phyloP scores from a whole-genome alignment of 495 filamentous ascomycete genomes.

The Penicillium ucsense region DNA sequence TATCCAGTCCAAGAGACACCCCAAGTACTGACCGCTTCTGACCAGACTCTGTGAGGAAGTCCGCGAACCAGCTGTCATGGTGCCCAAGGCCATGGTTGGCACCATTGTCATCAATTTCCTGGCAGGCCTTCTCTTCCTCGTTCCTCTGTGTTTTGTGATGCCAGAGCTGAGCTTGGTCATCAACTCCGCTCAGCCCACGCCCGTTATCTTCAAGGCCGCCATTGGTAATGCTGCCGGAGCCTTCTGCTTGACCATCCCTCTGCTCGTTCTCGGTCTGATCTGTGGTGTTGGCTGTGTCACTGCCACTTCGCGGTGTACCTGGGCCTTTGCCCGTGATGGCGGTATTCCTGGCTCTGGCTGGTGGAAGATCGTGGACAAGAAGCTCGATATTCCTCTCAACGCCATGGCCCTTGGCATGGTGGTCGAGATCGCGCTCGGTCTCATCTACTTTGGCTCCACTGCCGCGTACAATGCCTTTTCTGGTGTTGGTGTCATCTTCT shows the following conservation, averaged over 20 bases:
- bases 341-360: constrained; percentile 53
- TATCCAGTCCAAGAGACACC: too few relatives aligned
- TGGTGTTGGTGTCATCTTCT: constrained; percentile 47
- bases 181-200: constrained; percentile 39
- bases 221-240: constrained; percentile 35
- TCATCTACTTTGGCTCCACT: constrained; percentile 47
- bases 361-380: constrained; percentile 44
- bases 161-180: constrained; percentile 40
- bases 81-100: constrained; percentile 56
- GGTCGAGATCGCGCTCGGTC: constrained; percentile 42
- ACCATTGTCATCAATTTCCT: constrained; percentile 53
- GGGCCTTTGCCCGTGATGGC: constrained; percentile 52
- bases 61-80: constrained; percentile 48
- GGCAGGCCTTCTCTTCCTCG: constrained; percentile 57
- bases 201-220: constrained; percentile 12
- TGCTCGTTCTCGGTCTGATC: constrained; percentile 60
- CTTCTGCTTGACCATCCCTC: constrained; percentile 55
- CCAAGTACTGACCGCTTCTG: neutral
- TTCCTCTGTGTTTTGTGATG: constrained; percentile 52
- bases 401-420: constrained; percentile 39
- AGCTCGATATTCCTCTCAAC: constrained; percentile 42
- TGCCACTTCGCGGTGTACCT: constrained; percentile 59
- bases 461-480: constrained; percentile 53
- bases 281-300: constrained; percentile 57
- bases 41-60: constrained; percentile 51